Percentiles rank a stretch among this genome's conserved stretches.
Evolutionary conservation across 2,329 filamentous ascomycete species (phyloP).

Genomic region (Sporothrix protearum): DNA sequence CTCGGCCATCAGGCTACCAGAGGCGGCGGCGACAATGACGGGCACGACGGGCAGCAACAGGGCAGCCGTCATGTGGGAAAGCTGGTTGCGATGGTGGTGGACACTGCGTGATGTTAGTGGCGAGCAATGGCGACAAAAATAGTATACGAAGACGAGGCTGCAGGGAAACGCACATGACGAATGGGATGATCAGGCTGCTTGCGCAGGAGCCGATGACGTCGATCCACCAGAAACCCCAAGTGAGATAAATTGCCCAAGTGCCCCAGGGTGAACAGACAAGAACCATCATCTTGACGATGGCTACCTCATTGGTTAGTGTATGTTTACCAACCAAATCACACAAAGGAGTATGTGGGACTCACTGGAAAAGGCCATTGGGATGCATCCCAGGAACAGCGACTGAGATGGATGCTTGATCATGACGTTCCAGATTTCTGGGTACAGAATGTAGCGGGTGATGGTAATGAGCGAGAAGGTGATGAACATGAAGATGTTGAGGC

Average conservation of each 20-base stretch:
- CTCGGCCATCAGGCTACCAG: constrained; percentile 62
- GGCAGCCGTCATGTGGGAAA: constrained; percentile 54
- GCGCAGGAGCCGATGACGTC: constrained; percentile 46
- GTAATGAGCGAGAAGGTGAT: constrained; percentile 48
- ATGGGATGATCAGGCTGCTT: constrained; percentile 48
- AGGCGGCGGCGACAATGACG: constrained; percentile 59
- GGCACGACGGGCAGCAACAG: constrained; percentile 61
- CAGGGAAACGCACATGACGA: constrained; percentile 46
- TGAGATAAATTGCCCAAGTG: constrained; percentile 45
- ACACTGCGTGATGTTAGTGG: constrained; percentile 21
- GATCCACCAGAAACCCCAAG: constrained; percentile 54
- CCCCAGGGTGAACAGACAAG: constrained; percentile 60
- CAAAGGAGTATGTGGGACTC: background rate
- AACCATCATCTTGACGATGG: constrained; percentile 58
- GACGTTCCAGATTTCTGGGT: constrained; percentile 56
- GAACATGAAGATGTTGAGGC: constrained; percentile 55
- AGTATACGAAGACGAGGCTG: background rate
- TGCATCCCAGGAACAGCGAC: constrained; percentile 59
- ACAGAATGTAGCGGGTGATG: constrained; percentile 55
- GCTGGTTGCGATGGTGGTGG: constrained; percentile 30
- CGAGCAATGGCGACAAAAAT: background rate
- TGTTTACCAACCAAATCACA: background rate
- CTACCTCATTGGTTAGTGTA: constrained; percentile 20
- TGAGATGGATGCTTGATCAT: constrained; percentile 62
- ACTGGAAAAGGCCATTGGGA: constrained; percentile 60